Evolutionary conservation across 441 rosid species (phyloP).

Genomic region (Kokia cookei): DNA sequence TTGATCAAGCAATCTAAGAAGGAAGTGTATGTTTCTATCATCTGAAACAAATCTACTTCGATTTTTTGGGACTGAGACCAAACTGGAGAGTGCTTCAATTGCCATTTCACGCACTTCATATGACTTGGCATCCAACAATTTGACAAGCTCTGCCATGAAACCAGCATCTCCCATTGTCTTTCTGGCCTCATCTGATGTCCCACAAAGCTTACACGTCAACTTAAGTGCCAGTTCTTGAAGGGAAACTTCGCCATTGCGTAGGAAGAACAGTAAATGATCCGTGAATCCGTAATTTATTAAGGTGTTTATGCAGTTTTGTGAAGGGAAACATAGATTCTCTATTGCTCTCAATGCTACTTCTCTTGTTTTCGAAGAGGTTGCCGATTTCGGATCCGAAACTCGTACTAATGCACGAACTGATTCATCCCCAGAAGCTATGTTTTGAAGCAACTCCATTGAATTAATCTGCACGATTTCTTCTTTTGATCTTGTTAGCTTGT

Average conservation of each 20-base stretch:
- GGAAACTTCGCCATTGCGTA: slow-evolving; percentile 60
- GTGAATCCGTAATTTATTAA: slow-evolving; percentile 51
- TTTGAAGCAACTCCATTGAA: slow-evolving; percentile 67
- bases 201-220: slow-evolving; percentile 54
- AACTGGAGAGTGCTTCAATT: slow-evolving; percentile 46
- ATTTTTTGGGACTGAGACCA: slow-evolving; percentile 63
- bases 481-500: slow-evolving; percentile 59
- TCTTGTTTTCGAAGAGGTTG: slow-evolving; percentile 49
- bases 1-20: slow-evolving; percentile 59
- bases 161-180: slow-evolving; percentile 77
- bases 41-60: slow-evolving; percentile 66
- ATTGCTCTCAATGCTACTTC: slow-evolving; percentile 61
- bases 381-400: slow-evolving; percentile 44
- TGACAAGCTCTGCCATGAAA: slow-evolving; percentile 71
- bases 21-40: slow-evolving; percentile 48
- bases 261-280: slow-evolving; percentile 48
- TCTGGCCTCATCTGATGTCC: slow-evolving; percentile 58
- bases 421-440: slow-evolving; percentile 57
- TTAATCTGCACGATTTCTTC: slow-evolving; percentile 68
- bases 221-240: slow-evolving; percentile 76
- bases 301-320: slow-evolving; percentile 28
- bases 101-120: slow-evolving; percentile 79
- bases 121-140: slow-evolving; percentile 73
- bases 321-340: slow-evolving; percentile 68
- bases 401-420: slow-evolving; percentile 44